Conservation (phyloP, 495 filamentous ascomycete species). For the Astrothelium macrocarpum region DNA sequence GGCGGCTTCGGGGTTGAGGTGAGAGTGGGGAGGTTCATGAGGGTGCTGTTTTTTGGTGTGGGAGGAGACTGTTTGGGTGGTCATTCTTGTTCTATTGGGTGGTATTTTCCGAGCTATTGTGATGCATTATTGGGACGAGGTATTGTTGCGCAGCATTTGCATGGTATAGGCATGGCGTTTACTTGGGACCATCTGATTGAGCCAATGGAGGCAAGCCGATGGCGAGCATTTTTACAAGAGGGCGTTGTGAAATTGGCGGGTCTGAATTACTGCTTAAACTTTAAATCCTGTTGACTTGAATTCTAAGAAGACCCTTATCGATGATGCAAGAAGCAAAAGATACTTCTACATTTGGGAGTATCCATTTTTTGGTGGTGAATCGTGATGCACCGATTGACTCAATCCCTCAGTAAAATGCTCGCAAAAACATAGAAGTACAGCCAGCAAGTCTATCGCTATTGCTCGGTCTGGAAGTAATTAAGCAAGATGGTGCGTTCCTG, state of each 20-base stretch:
- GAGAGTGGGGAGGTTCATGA: background rate
- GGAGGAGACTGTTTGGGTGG: background rate
- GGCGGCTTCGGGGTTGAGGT: slow-evolving; percentile 15
- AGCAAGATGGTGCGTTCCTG: slow-evolving; percentile 96
- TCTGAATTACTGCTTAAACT: background rate
- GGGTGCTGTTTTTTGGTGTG: background rate
- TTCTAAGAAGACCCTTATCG: background rate
- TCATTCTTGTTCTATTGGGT: background rate
- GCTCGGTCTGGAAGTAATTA: slow-evolving; percentile 97
- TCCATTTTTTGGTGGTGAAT: background rate
- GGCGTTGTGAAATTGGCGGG: too few relatives aligned
- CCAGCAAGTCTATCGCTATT: slow-evolving; percentile 35
- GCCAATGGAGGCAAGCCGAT: too few relatives aligned
- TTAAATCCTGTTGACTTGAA: background rate
- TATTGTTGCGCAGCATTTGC: background rate
- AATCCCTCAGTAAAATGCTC: background rate
- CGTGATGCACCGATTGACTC: background rate
- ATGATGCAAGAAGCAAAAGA: background rate
- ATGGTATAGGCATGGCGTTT: background rate
- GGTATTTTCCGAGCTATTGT: background rate
- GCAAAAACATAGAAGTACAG: background rate
- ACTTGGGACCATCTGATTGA: background rate
- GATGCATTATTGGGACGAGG: background rate
- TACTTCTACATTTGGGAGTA: background rate
- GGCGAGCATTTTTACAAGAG: too few relatives aligned